Percentiles rank a stretch among this genome's conserved stretches.
phyloP scores from a whole-genome alignment of 1,284 basidiomycete genomes.

The Porogramme epimiltina region DNA sequence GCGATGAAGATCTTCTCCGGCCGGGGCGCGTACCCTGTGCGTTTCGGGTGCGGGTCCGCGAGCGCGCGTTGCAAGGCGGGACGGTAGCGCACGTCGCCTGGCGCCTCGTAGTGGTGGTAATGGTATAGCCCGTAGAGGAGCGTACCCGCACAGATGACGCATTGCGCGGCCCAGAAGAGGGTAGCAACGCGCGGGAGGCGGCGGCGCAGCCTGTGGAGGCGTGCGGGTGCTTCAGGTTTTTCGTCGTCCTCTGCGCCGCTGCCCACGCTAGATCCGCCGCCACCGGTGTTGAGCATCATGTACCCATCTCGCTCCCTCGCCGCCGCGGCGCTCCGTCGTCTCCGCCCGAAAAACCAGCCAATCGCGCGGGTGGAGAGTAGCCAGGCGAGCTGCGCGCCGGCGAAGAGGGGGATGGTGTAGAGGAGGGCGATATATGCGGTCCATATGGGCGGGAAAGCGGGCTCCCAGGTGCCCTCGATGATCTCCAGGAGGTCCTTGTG shows the following conservation, averaged over 20 bases:
- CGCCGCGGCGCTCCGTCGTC: constrained; percentile 2
- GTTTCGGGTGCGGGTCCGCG: constrained; percentile 16
- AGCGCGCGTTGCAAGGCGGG: constrained; percentile 25
- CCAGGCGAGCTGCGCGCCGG: constrained; percentile 20
- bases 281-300: constrained; percentile 12
- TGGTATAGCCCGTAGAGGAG: constrained; percentile 20
- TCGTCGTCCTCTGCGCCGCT: constrained; percentile 4
- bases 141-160: constrained; percentile 18
- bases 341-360: constrained; percentile 1
- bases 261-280: not conserved
- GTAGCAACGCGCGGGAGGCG: constrained; percentile 3
- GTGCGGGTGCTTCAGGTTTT: not conserved
- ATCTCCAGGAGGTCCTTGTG: constrained; percentile 5
- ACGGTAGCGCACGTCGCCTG: constrained; percentile 31
- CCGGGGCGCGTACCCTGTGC: constrained; percentile 28
- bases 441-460: constrained; percentile 23
- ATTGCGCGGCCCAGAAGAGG: constrained; percentile 16
- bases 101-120: constrained; percentile 29
- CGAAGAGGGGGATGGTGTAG: constrained; percentile 19
- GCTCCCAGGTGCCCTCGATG: constrained; percentile 19
- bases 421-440: constrained; percentile 24
- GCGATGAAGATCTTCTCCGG: constrained; percentile 38
- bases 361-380: constrained; percentile 10
- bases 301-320: constrained; percentile 17
- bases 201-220: not conserved